These are phyloP conservation scores for Malassezia sp. DNA, from an alignment of 1,284 basidiomycete species.

Conservation along the genomic window DNA sequence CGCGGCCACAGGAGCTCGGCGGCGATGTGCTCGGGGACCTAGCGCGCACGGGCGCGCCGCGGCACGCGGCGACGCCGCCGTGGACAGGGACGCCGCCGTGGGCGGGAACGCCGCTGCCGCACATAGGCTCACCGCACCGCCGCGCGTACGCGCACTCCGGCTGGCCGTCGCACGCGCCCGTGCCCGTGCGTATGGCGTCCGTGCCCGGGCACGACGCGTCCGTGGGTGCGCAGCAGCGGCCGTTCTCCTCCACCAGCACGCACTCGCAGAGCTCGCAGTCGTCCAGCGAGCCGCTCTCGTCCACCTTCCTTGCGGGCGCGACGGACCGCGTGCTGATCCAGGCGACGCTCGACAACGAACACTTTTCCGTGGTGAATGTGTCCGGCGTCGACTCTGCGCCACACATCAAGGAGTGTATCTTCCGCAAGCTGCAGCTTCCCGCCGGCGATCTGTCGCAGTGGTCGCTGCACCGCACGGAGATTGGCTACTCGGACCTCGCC, in stretches of 20 bases:
- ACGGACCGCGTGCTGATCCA: constrained; percentile 35
- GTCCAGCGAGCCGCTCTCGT: neutral
- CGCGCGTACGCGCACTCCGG: no score
- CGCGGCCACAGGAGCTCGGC: no score
- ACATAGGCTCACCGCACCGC: no score
- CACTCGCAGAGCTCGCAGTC: constrained; percentile 5
- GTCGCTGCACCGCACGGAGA: constrained; percentile 39
- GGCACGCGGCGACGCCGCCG: no score
- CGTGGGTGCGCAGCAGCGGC: no score
- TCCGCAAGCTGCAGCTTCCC: constrained; percentile 13
- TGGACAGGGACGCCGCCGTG: no score
- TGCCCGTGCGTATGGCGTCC: no score
- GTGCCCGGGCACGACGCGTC: no score
- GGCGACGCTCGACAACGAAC: constrained; percentile 45
- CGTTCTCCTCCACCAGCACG: constrained; percentile 7
- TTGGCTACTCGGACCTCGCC: constrained; percentile 29
- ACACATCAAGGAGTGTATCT: constrained; percentile 41
- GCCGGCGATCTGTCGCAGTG: neutral
- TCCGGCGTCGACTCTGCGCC: constrained; percentile 35
- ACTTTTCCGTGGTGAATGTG: constrained; percentile 44
- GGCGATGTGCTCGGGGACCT: no score
- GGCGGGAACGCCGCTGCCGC: no score
- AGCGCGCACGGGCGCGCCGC: no score
- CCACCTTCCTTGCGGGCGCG: neutral
- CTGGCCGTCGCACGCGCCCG: no score